Evolutionary conservation across 2,329 filamentous ascomycete species (phyloP), one percentile per base, ranked within the genome.

Genomic region (Nannizziopsis arthrosporioides): DNA sequence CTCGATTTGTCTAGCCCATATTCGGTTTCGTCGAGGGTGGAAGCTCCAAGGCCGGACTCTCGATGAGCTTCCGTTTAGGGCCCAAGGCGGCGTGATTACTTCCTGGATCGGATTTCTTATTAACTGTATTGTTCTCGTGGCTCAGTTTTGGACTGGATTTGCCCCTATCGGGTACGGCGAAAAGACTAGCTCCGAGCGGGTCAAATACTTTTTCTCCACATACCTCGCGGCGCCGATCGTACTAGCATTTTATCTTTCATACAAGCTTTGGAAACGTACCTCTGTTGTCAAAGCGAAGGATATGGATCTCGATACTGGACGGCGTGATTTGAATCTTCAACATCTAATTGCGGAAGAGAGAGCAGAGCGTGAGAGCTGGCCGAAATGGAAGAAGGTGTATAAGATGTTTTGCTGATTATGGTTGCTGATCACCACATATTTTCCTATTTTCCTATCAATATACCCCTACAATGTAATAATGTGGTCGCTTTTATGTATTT

Each of bases 1-100:
- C 32, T 82, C 84, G 55, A 90, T 94, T 63, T 94, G 87, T 64
- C 69, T 93, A n/a, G 78, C 83, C 18, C 89, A 95, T 66, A 93
- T 95, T 61, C 86, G 88, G 48, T 95, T 95, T 76, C 85, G 89
- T 54, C 69, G 70, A 19, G 85, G 81, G n/a, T 94, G 87, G 86
- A 73, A 71, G 39, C 60, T 68, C 10, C 77, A 81, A 52, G 84
- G 84, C 39, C 82, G 82, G 61, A 73, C 70, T n/a, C 70, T 89
- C 32, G 72, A 80, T 48, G 85, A 94, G 57, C 74, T 96, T 5
- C 84, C 89, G 1, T 84, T 80, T 70, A 65, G 63, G 41, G 75
- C 77, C 14, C 64, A 72, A 48, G 70, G 74, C 38, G 81, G 81
- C 46, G 68, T 81, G 8, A 65, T 59, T 1, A 81, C 81, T 19